Conservation (phyloP, 352 stramenopile species). For the Globisporangium splendens region DNA sequence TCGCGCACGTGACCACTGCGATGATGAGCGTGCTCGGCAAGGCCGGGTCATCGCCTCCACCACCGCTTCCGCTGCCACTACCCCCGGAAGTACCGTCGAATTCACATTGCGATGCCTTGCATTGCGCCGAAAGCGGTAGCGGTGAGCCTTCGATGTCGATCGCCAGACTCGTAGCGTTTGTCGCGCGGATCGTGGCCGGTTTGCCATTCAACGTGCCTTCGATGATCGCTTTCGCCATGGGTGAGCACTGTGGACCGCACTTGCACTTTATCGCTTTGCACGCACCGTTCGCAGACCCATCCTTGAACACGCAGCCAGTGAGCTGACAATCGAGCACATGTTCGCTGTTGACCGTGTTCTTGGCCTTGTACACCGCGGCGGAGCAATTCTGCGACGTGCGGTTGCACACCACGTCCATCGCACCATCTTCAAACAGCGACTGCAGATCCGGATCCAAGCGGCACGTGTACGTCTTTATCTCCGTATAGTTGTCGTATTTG, state of each 20-base stretch:
- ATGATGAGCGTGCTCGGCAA: slow-evolving; percentile 30
- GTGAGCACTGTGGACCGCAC: slow-evolving; percentile 55
- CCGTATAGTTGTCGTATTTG: slow-evolving; percentile 37
- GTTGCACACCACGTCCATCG: slow-evolving; percentile 59
- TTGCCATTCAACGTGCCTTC: slow-evolving; percentile 67
- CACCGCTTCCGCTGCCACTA: slow-evolving; percentile 20
- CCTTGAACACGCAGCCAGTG: slow-evolving; percentile 41
- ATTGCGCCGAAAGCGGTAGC: slow-evolving; percentile 61
- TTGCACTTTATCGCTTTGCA: slow-evolving; percentile 59
- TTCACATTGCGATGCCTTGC: slow-evolving; percentile 64
- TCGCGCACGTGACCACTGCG: slow-evolving; percentile 28
- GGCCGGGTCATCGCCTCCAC: slow-evolving; percentile 14
- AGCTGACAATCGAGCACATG: slow-evolving; percentile 78
- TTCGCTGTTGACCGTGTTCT: slow-evolving; percentile 34
- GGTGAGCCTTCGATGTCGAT: slow-evolving; percentile 73
- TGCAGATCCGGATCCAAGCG: slow-evolving; percentile 48
- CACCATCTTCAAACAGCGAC: slow-evolving; percentile 59
- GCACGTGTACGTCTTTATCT: slow-evolving; percentile 71
- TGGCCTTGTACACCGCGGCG: slow-evolving; percentile 63
- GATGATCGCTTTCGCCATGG: slow-evolving; percentile 62
- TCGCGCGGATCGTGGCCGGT: slow-evolving; percentile 44
- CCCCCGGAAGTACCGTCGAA: slow-evolving; percentile 18
- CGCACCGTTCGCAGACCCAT: slow-evolving; percentile 33
- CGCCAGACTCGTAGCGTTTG: slow-evolving; percentile 39
- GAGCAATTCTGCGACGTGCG: slow-evolving; percentile 46